Base-by-base conservation (phyloP, 352 stramenopile genomes). In the Pythium insidiosum region DNA sequence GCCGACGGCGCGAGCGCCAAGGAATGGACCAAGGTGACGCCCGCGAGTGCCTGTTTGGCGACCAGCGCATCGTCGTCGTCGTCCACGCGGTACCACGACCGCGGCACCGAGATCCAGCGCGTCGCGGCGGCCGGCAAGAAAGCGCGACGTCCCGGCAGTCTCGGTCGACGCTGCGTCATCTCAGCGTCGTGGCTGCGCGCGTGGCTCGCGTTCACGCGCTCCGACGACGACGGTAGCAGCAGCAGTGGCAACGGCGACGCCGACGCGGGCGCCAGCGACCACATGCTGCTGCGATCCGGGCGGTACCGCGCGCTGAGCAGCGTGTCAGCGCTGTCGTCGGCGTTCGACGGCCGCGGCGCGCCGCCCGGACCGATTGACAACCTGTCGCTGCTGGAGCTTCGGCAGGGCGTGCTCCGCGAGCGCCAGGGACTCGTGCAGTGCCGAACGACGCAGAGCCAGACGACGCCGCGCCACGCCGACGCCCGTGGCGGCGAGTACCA, bases 101-200 rank as follows among this genome's bases (percentile, higher is more conserved):
- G 73, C 18, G 52, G 79, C 2, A 64, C 47, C 9, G 75, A 88
- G 59, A 75, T 84, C 38, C 75, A 78, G 13, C 73, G 75, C 38
- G 75, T 88, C 12, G 79, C 81, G 53, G 65, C 70, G 2, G 75
- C 75, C 0, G 73, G 75, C n/a, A 68, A 76, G 30, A 61, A 81
- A 19, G 77, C 75, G 44, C 57, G 66, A 42, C 71, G 70, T 23
- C 59, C 57, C 7, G 77, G 65, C 23, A 61, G 60, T 7, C 55
- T 71, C 31, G 69, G 63, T 41, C 69, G 76, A 42, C 61, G 77
- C 61, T 84, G 65, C 38, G 68, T 84, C 25, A 72, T 88, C 23
- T 71, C 70, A 3, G 66, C 66, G 47, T 26, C 43, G 30, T 88
- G 75, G 75, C 39, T 88, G 28, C 68, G 73, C 11, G 35, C 36